A percentile compares a stretch with the other conserved stretches of the same genome.
Conservation (phyloP, 495 filamentous ascomycete species). For the Thozetella sp. region DNA sequence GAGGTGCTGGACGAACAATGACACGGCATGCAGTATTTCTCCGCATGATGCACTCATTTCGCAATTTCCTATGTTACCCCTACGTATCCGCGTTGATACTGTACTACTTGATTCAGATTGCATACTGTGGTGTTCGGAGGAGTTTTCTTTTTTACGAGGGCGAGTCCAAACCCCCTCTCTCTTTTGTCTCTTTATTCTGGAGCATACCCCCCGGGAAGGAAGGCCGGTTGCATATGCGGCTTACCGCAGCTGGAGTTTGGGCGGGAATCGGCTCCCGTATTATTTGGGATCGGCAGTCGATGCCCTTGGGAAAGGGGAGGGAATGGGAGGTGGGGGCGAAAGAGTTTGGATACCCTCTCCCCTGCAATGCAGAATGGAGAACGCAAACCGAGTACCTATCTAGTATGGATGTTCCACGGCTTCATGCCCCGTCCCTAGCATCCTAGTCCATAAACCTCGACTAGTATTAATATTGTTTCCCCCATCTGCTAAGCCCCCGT, state of each 20-base stretch:
- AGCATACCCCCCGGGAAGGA: neutral
- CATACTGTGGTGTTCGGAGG: neutral
- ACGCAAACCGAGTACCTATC: too few relatives aligned
- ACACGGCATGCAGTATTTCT: neutral
- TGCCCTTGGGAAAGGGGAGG: neutral
- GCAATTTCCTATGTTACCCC: neutral
- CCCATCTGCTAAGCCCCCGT: too few relatives aligned
- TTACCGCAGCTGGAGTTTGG: neutral
- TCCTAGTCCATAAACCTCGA: too few relatives aligned
- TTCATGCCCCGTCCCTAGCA: too few relatives aligned
- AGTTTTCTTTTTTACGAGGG: too few relatives aligned
- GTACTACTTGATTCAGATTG: neutral
- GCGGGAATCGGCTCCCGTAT: too few relatives aligned
- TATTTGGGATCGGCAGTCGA: too few relatives aligned
- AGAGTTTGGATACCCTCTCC: neutral
- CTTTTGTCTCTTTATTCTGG: neutral
- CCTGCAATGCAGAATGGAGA: neutral
- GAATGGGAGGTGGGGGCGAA: neutral
- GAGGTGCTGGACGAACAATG: constrained; percentile 34
- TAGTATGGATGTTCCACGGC: too few relatives aligned
- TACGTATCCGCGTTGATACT: neutral
- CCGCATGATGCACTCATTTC: too few relatives aligned
- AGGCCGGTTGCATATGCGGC: neutral
- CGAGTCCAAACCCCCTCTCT: neutral
- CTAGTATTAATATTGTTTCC: too few relatives aligned